Percentiles rank a stretch among this genome's conserved stretches.
Conservation (phyloP, 2,329 filamentous ascomycete genomes). For the Arthrinium puccinioides region DNA sequence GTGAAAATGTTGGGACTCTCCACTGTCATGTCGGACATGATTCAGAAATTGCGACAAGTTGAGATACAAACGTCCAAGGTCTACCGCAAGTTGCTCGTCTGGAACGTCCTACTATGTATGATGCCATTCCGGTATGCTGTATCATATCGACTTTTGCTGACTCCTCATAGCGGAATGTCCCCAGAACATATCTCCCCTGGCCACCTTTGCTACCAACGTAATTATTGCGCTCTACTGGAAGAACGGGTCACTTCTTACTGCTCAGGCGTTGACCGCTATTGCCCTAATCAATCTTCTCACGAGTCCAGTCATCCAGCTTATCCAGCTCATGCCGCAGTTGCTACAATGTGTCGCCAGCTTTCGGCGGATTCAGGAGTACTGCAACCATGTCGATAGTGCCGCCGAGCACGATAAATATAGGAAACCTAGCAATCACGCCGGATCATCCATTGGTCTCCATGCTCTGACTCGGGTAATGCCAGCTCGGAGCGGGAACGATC, state of each 20-base stretch:
- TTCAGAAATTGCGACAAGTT: neutral
- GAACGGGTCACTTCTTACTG: slow-evolving; percentile 7
- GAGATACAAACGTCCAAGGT: neutral
- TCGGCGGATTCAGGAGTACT: slow-evolving; percentile 13
- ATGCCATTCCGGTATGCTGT: too few species aligned
- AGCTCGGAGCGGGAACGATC: too few species aligned
- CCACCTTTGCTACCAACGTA: slow-evolving; percentile 17
- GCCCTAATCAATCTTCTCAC: slow-evolving; percentile 14
- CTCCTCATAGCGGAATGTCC: too few species aligned
- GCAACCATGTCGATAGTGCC: too few species aligned
- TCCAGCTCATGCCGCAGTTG: slow-evolving; percentile 11
- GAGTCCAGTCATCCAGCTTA: slow-evolving; percentile 8
- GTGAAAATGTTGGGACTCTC: slow-evolving; percentile 13
- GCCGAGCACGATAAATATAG: too few species aligned
- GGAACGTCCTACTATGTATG: too few species aligned
- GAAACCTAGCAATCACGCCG: neutral
- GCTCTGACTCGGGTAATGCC: too few species aligned
- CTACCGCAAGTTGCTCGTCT: neutral
- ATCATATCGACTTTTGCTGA: too few species aligned
- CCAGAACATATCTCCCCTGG: slow-evolving; percentile 14
- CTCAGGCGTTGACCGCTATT: slow-evolving; percentile 12
- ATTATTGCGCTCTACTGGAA: slow-evolving; percentile 12
- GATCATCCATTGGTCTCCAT: neutral
- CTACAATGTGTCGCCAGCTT: slow-evolving; percentile 13
- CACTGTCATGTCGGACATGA: slow-evolving; percentile 3